These are phyloP conservation scores for Sequoiadendron giganteum DNA, from an alignment of 75 land plant species.

Conservation along the genomic window DNA sequence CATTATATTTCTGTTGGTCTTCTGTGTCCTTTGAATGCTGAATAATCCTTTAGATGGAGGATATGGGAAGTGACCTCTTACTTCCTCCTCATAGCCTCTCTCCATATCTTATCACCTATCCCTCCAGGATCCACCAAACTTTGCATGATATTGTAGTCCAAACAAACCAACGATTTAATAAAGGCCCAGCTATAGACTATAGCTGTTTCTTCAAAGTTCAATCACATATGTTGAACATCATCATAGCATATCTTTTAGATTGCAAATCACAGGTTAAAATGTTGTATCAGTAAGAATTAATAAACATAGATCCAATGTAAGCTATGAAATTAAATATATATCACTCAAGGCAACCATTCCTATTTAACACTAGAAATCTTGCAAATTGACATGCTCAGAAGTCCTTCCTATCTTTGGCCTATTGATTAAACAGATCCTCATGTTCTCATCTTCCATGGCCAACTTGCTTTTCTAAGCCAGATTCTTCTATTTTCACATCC, in stretches of 20 bases:
- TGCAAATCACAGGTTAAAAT: not conserved
- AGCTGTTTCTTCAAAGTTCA: not conserved
- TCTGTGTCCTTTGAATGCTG: not conserved
- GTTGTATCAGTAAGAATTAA: not conserved
- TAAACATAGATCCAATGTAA: constrained; percentile 1
- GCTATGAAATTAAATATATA: not conserved
- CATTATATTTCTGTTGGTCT: not conserved
- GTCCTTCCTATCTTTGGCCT: not conserved
- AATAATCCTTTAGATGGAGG: not conserved
- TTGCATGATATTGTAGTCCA: not conserved
- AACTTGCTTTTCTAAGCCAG: not conserved
- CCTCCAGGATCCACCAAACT: not conserved
- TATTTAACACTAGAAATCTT: not conserved
- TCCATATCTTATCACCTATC: not conserved
- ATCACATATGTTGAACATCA: not conserved
- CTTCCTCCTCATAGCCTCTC: not conserved
- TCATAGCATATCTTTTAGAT: not conserved
- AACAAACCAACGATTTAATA: not conserved
- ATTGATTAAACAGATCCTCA: not conserved
- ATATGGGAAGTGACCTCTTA: not conserved
- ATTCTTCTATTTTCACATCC: not conserved
- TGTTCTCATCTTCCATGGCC: not conserved
- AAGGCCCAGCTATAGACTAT: not conserved
- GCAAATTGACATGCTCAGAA: not conserved
- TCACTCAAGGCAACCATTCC: not conserved